These are phyloP conservation scores for Oryza glaberrima DNA, from an alignment of 176 grass and related monocot genomes.

Conservation along the genomic window DNA sequence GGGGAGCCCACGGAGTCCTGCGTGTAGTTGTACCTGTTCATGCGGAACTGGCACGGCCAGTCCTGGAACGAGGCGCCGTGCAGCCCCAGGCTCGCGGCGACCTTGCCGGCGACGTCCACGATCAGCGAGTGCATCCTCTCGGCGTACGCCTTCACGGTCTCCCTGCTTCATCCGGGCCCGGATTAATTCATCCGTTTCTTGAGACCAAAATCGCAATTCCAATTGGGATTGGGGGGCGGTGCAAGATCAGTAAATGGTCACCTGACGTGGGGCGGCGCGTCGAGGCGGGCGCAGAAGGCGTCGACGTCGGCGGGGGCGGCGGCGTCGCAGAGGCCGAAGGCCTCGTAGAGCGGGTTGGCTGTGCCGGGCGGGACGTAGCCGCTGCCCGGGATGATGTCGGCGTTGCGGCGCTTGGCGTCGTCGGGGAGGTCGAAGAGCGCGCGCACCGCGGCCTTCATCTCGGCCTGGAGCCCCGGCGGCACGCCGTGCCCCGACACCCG, in stretches of 20 bases:
- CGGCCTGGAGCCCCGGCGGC: conserved; percentile 53
- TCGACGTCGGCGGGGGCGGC: conserved; percentile 58
- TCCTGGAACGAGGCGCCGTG: conserved; percentile 52
- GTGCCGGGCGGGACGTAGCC: conserved; percentile 64
- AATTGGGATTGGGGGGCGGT: not conserved
- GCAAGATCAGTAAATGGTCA: not conserved
- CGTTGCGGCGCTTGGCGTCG: conserved; percentile 72
- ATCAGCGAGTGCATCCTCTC: conserved; percentile 56
- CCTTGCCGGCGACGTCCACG: conserved; percentile 52
- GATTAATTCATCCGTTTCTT: not conserved
- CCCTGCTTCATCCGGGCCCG: conserved; percentile 22
- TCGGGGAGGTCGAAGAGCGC: conserved; percentile 78
- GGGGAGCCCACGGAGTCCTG: conserved; percentile 57
- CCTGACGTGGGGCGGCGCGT: conserved; percentile 53
- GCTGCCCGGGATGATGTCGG: conserved; percentile 64
- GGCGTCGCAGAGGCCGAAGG: conserved; percentile 70
- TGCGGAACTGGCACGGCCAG: conserved; percentile 78
- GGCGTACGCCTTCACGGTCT: conserved; percentile 54
- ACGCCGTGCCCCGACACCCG: conserved; percentile 65
- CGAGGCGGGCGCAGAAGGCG: conserved; percentile 68
- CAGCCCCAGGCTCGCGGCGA: conserved; percentile 65
- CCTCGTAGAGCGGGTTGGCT: conserved; percentile 70
- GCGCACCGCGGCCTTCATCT: conserved; percentile 75
- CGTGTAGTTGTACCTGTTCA: conserved; percentile 87
- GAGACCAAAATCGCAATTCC: conserved; percentile 4